phyloP scores from a whole-genome alignment of 441 rosid species.

The Biscutella laevigata region DNA sequence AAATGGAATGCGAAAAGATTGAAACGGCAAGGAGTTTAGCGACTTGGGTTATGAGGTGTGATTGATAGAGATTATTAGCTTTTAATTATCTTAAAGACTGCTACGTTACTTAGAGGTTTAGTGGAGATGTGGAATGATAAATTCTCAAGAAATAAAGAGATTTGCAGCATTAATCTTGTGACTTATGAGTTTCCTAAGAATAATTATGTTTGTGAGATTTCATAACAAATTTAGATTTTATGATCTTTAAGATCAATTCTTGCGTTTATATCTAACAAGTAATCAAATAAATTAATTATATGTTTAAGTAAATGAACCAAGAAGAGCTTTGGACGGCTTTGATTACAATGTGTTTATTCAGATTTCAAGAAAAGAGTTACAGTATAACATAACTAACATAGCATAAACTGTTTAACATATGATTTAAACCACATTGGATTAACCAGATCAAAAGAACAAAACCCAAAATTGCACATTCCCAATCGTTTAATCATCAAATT shows the following conservation, averaged over 20 bases:
- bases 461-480: neutral
- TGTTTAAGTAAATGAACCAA: neutral
- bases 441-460: too few relatives aligned
- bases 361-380: too few relatives aligned
- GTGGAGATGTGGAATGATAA: conserved; percentile 7
- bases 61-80: neutral
- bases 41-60: neutral
- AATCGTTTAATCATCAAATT: conserved; percentile 21
- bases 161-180: neutral
- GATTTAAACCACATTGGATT: neutral
- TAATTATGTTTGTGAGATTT: neutral
- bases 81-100: neutral
- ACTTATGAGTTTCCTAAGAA: neutral
- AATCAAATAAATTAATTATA: neutral
- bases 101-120: conserved; percentile 3
- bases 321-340: neutral
- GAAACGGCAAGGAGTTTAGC: conserved; percentile 12
- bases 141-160: neutral
- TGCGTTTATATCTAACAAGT: neutral
- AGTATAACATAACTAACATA: neutral
- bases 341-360: neutral
- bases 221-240: neutral
- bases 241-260: neutral
- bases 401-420: neutral
- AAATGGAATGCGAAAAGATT: neutral